Evolutionary conservation across 371 early-diverging fungal genomes (phyloP), one percentile per base, ranked within the genome.

Genomic region (Thermomucor indicae-seudaticae): DNA sequence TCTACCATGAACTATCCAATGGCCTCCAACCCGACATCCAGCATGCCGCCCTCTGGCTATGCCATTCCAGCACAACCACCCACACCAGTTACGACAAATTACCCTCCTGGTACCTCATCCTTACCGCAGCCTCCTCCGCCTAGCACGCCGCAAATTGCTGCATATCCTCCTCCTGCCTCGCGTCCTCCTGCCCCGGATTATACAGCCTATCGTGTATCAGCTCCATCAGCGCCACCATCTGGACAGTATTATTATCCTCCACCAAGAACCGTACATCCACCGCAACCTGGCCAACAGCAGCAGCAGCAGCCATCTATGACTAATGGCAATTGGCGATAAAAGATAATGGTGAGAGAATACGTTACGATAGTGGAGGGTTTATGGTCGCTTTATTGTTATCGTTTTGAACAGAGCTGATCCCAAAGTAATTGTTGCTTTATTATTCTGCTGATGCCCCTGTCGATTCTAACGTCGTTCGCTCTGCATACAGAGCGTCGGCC

Each of bases 401-500:
- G n/a, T n/a, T n/a, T n/a, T n/a, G n/a, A n/a, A n/a, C n/a, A n/a
- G n/a, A n/a, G n/a, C n/a, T n/a, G n/a, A n/a, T n/a, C n/a, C n/a
- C n/a, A n/a, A n/a, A n/a, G n/a, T n/a, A n/a, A n/a, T n/a, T n/a
- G n/a, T n/a, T n/a, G n/a, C n/a, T n/a, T n/a, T n/a, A n/a, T n/a
- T n/a, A n/a, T n/a, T n/a, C n/a, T n/a, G n/a, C n/a, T n/a, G n/a
- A n/a, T n/a, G n/a, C n/a, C n/a, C n/a, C n/a, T n/a, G n/a, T n/a
- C n/a, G n/a, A n/a, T n/a, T n/a, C n/a, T n/a, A 37, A 19, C 37
- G 22, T 46, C 11, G 48, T 7, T 28, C 90, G 71, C 52, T 86
- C 81, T 25, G 58, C 59, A 48, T 90, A 87, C 23, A 93, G 70
- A 48, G 80, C 90, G 32, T 88, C 85, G 4, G 83, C 92, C 95